Conservation (phyloP, 257 asterid genomes). For the Przewalskia tangutica region DNA sequence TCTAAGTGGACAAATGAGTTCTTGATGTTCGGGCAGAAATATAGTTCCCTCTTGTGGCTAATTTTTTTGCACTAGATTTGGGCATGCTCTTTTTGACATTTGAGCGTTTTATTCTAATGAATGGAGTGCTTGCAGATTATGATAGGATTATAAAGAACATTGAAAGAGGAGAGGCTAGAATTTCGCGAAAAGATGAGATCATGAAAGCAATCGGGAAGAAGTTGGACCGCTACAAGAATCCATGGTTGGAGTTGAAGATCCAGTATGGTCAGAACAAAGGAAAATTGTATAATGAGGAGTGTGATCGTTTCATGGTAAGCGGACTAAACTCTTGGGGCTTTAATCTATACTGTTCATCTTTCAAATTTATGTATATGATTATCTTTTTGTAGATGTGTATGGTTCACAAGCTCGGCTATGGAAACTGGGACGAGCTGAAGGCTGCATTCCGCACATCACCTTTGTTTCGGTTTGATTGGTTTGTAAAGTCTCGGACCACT, state of each 20-base stretch:
- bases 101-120: neutral
- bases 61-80: neutral
- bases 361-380: neutral
- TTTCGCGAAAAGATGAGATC: constrained; percentile 92
- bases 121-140: constrained; percentile 53
- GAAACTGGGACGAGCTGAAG: constrained; percentile 98
- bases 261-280: constrained; percentile 99
- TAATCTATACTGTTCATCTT: neutral
- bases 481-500: constrained; percentile 94
- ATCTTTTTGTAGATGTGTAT: constrained; percentile 57
- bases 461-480: constrained; percentile 95
- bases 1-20: neutral
- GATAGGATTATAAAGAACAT: constrained; percentile 89
- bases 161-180: constrained; percentile 98
- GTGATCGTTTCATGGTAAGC: constrained; percentile 97
- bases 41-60: neutral
- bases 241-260: constrained; percentile 92
- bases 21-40: neutral
- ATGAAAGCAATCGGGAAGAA: constrained; percentile 97
- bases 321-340: neutral
- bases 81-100: neutral
- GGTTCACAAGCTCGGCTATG: constrained; percentile 98
- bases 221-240: constrained; percentile 92
- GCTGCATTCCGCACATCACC: constrained; percentile 96
- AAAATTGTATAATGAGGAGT: constrained; percentile 94